Evolutionary conservation across 768 basidiomycete species (phyloP).

Genomic region (Phaffia australis): DNA sequence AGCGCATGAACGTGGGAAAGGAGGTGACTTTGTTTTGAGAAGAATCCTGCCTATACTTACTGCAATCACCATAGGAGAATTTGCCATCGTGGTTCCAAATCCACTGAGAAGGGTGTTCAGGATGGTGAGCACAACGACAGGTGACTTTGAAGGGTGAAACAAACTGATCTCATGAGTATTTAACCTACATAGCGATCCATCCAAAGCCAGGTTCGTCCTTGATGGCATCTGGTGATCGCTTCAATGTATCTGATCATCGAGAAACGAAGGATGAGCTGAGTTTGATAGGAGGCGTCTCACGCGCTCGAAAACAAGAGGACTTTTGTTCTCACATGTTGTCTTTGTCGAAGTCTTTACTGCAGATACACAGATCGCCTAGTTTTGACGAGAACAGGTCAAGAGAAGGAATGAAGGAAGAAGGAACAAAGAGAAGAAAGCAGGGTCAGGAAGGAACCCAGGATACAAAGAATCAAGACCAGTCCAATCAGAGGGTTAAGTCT

Average conservation of each 20-base stretch:
- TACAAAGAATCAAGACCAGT: neutral
- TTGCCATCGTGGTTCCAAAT: constrained; percentile 15
- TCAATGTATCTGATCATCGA: too few species aligned
- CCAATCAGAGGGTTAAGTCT: neutral
- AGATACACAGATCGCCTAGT: too few species aligned
- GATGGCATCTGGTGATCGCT: neutral
- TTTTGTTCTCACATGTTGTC: too few species aligned
- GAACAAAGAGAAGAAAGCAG: neutral
- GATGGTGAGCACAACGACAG: neutral
- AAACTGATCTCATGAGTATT: too few species aligned
- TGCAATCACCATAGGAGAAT: constrained; percentile 19
- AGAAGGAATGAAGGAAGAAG: neutral
- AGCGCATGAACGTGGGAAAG: neutral
- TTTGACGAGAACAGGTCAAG: constrained; percentile 5
- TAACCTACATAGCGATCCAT: constrained; percentile 14
- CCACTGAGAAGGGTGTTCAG: neutral
- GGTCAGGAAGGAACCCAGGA: neutral
- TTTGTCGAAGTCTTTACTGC: too few species aligned
- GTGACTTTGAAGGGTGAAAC: neutral
- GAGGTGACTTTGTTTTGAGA: neutral
- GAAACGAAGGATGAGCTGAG: too few species aligned
- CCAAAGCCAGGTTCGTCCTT: constrained; percentile 6
- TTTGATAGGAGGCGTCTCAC: too few species aligned
- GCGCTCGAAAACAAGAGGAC: too few species aligned
- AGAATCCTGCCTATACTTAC: neutral